Percentiles rank a stretch among this genome's conserved stretches.
These are phyloP conservation scores for Coccomyxa subellipsoidea DNA, from an alignment of 163 green algal species.

Conservation along the genomic window DNA sequence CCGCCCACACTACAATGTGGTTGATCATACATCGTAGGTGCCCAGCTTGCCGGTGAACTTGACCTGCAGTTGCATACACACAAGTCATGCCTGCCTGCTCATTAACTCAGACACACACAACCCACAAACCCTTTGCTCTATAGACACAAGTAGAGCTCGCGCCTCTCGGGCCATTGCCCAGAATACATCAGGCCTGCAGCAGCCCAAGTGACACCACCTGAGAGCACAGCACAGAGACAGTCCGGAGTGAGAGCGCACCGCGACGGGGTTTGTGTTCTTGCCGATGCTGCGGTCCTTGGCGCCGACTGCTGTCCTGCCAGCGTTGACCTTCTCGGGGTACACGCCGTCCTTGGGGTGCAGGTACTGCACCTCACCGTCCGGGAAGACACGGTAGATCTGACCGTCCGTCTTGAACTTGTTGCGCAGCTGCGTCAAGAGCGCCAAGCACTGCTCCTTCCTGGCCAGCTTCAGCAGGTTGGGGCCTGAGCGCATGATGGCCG, in stretches of 20 bases:
- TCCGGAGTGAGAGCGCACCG: constrained; percentile 42
- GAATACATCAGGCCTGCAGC: no score
- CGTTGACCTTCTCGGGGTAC: constrained; percentile 99
- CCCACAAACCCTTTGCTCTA: no score
- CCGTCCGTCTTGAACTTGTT: constrained; percentile 97
- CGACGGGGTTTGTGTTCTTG: constrained; percentile 91
- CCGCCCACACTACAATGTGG: not conserved
- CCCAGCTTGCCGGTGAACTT: constrained; percentile 92
- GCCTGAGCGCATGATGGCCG: constrained; percentile 96
- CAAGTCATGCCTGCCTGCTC: not conserved
- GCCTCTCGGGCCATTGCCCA: no score
- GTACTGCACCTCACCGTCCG: constrained; percentile 97
- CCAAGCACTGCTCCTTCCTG: constrained; percentile 98
- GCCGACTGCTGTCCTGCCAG: constrained; percentile 81
- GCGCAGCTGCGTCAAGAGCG: constrained; percentile 90
- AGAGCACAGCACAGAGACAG: no score
- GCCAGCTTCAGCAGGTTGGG: constrained; percentile 99
- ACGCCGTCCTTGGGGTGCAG: constrained; percentile 98
- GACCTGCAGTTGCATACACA: constrained; percentile 41
- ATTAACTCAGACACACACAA: not conserved
- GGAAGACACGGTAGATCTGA: constrained; percentile 94
- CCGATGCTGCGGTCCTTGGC: constrained; percentile 92
- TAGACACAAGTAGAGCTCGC: no score
- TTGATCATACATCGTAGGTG: constrained; percentile 31
- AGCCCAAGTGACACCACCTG: no score